These are phyloP conservation scores for Plasmopara halstedii DNA, from an alignment of 352 stramenopile genomes.

Conservation along the genomic window DNA sequence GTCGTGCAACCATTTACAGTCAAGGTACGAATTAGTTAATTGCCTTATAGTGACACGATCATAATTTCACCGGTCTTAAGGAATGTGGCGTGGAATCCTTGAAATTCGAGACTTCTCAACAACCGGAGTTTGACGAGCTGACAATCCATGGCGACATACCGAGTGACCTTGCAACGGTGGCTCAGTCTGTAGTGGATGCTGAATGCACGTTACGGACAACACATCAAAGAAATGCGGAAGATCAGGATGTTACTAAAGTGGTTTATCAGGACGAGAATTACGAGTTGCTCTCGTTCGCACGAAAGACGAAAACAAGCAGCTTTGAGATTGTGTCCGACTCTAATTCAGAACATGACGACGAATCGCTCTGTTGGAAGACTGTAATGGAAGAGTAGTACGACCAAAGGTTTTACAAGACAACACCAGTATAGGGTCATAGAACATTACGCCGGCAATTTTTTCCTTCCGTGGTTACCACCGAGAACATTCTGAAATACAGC, in stretches of 20 bases:
- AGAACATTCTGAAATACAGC: too few species aligned
- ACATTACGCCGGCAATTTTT: too few species aligned
- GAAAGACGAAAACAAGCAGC: constrained; percentile 14
- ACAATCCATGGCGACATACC: constrained; percentile 48
- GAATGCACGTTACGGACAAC: constrained; percentile 47
- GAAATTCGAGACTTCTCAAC: constrained; percentile 9
- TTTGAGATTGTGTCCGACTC: constrained; percentile 59
- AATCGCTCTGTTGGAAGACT: constrained; percentile 17
- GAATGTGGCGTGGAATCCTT: constrained; percentile 34
- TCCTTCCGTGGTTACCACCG: too few species aligned
- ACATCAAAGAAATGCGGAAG: constrained; percentile 37
- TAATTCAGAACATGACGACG: constrained; percentile 37
- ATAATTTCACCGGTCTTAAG: constrained; percentile 11
- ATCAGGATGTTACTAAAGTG: constrained; percentile 16
- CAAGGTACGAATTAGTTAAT: constrained; percentile 26
- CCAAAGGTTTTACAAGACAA: neutral
- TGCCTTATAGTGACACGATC: neutral
- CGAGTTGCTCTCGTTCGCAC: constrained; percentile 5
- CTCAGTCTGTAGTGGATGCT: constrained; percentile 33
- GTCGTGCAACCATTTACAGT: constrained; percentile 59
- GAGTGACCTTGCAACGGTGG: constrained; percentile 33
- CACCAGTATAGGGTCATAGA: too few species aligned
- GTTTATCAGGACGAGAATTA: constrained; percentile 15
- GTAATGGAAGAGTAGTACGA: constrained; percentile 17
- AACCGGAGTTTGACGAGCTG: constrained; percentile 25